phyloP scores from a whole-genome alignment of 2,329 filamentous ascomycete genomes.

The Aspergillus sojae region DNA sequence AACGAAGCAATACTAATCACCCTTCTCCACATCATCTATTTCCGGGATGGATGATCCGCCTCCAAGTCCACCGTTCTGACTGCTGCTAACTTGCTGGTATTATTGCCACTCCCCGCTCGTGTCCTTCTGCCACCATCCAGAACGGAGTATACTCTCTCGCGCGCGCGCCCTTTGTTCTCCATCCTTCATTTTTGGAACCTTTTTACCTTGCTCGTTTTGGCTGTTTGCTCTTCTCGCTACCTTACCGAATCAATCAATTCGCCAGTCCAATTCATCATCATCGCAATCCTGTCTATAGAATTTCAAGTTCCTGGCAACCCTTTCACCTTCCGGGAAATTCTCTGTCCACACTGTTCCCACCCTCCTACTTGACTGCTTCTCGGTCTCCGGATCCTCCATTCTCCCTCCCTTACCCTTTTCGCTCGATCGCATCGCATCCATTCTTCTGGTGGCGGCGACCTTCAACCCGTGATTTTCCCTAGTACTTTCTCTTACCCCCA shows the following conservation, averaged over 20 bases:
- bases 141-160: background rate
- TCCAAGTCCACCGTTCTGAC: background rate
- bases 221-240: background rate
- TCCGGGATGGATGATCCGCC: slow-evolving; percentile 2
- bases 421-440: slow-evolving; percentile 12
- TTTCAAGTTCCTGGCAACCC: background rate
- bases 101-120: slow-evolving; percentile 15
- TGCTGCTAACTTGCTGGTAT: background rate
- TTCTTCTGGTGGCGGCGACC: slow-evolving; percentile 14
- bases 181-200: background rate
- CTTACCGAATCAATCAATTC: background rate
- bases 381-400: background rate
- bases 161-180: background rate
- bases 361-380: slow-evolving; percentile 5
- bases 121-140: background rate
- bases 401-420: background rate
- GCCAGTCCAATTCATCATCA: background rate
- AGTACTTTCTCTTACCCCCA: background rate
- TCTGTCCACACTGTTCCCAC: background rate
- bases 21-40: slow-evolving; percentile 13
- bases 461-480: slow-evolving; percentile 4
- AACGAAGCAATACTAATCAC: slow-evolving; percentile 17
- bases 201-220: background rate
- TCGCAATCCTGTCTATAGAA: background rate
- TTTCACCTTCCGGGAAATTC: slow-evolving; percentile 9